A percentile compares a stretch with the other conserved stretches of the same genome.
phyloP scores from a whole-genome alignment of 352 stramenopile species.

The Phytophthora constricta region DNA sequence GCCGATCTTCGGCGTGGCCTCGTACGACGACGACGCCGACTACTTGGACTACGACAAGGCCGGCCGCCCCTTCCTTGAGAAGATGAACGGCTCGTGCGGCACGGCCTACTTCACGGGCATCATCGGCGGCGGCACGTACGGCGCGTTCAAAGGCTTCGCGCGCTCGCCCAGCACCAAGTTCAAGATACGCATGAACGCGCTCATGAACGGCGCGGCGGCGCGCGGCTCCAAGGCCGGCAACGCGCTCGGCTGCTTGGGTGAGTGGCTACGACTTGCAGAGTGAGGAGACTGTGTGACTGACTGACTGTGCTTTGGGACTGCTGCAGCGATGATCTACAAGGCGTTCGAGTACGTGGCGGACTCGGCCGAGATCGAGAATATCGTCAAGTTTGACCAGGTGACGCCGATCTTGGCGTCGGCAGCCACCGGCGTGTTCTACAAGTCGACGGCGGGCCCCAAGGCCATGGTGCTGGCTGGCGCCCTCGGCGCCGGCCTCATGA shows the following conservation, averaged over 20 bases:
- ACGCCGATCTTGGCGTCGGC: slow-evolving; percentile 84
- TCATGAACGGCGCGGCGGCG: slow-evolving; percentile 86
- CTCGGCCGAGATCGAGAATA: slow-evolving; percentile 81
- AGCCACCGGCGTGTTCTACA: slow-evolving; percentile 87
- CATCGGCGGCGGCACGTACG: slow-evolving; percentile 74
- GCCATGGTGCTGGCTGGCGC: slow-evolving; percentile 85
- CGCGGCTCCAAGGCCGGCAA: slow-evolving; percentile 88
- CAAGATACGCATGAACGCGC: slow-evolving; percentile 89
- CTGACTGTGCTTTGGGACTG: slow-evolving; percentile 2
- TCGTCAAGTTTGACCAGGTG: slow-evolving; percentile 85
- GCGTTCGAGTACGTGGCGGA: slow-evolving; percentile 84
- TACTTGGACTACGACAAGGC: slow-evolving; percentile 89
- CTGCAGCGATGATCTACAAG: slow-evolving; percentile 87
- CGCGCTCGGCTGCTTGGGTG: slow-evolving; percentile 80
- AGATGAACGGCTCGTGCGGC: slow-evolving; percentile 80
- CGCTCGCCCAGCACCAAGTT: slow-evolving; percentile 86
- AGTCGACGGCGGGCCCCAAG: slow-evolving; percentile 84
- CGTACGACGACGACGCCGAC: slow-evolving; percentile 82
- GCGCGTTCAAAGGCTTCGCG: slow-evolving; percentile 69
- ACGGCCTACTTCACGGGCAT: slow-evolving; percentile 88
- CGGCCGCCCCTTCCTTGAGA: slow-evolving; percentile 85
- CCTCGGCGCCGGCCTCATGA: slow-evolving; percentile 83
- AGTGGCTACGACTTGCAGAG: slow-evolving; percentile 7
- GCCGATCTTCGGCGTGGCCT: slow-evolving; percentile 85
- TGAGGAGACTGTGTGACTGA: slow-evolving; percentile 17